These are phyloP conservation scores for Fulvia fulva DNA, from an alignment of 2,329 filamentous ascomycete species.

Conservation along the genomic window DNA sequence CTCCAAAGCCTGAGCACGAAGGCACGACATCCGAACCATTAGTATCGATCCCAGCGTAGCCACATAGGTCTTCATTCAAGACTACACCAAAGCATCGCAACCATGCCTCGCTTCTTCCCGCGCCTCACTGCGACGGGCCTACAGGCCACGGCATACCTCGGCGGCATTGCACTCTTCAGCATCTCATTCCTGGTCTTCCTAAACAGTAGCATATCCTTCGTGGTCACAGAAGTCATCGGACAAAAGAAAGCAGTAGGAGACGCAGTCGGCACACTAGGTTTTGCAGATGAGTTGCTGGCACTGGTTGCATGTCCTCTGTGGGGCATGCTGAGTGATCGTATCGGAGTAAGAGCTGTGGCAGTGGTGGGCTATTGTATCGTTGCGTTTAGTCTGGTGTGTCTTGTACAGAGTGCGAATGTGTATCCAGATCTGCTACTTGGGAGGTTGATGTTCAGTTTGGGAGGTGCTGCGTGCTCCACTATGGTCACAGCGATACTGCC, in stretches of 20 bases:
- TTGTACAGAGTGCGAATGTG: constrained; percentile 81
- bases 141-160: constrained; percentile 67
- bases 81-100: not conserved
- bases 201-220: constrained; percentile 78
- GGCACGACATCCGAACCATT: not conserved
- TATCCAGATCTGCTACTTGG: constrained; percentile 86
- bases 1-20: not conserved
- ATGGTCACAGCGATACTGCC: constrained; percentile 97
- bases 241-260: constrained; percentile 70
- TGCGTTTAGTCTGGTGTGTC: constrained; percentile 68
- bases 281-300: constrained; percentile 78
- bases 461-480: constrained; percentile 79
- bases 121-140: constrained; percentile 52
- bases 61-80: not conserved
- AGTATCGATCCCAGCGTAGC: not conserved
- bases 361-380: constrained; percentile 80
- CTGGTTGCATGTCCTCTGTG: constrained; percentile 75
- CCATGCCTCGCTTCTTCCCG: constrained; percentile 31
- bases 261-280: constrained; percentile 78
- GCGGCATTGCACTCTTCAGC: constrained; percentile 78
- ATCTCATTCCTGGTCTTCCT: constrained; percentile 89
- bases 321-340: constrained; percentile 72
- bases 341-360: constrained; percentile 62
- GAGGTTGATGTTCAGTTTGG: constrained; percentile 81
- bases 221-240: constrained; percentile 77